Conservation (phyloP, 345 rosid species). For the Clausena lansium region DNA sequence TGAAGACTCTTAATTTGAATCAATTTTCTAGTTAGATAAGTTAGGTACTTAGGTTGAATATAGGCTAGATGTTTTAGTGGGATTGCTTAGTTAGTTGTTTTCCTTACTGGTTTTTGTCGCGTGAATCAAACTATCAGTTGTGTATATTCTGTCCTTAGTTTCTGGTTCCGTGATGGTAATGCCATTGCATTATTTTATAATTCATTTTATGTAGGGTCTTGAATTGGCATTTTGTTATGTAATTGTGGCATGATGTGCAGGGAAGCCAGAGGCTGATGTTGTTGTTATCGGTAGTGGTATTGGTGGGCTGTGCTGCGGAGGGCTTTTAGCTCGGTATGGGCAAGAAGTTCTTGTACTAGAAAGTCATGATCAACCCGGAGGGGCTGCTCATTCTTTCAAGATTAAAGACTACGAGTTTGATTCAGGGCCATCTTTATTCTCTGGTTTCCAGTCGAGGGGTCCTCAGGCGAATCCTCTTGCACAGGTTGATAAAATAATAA, state of each 20-base stretch:
- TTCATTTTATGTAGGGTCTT: not conserved
- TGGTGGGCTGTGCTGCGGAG: slow-evolving; percentile 83
- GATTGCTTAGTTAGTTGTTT: not conserved
- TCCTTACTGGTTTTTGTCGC: not conserved
- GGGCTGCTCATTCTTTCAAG: slow-evolving; percentile 86
- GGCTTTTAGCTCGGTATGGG: slow-evolving; percentile 78
- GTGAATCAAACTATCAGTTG: not conserved
- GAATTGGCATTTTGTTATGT: not conserved
- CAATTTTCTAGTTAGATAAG: not conserved
- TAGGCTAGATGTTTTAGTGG: not conserved
- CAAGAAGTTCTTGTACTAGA: slow-evolving; percentile 81
- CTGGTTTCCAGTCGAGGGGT: slow-evolving; percentile 88
- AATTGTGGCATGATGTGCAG: slow-evolving; percentile 30
- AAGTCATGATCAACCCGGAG: slow-evolving; percentile 87
- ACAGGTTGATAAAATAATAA: slow-evolving; percentile 44
- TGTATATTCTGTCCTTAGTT: not conserved
- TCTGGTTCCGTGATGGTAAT: not conserved
- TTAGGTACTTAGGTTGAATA: no score
- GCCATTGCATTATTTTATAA: not conserved
- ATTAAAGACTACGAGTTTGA: slow-evolving; percentile 81
- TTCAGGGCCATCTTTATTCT: slow-evolving; percentile 92
- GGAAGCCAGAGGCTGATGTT: slow-evolving; percentile 83
- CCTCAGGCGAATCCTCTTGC: slow-evolving; percentile 96
- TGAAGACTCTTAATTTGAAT: not conserved
- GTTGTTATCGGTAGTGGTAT: slow-evolving; percentile 91